These are phyloP conservation scores for Testicularia cyperi DNA, from an alignment of 1,284 basidiomycete genomes.

Conservation along the genomic window DNA sequence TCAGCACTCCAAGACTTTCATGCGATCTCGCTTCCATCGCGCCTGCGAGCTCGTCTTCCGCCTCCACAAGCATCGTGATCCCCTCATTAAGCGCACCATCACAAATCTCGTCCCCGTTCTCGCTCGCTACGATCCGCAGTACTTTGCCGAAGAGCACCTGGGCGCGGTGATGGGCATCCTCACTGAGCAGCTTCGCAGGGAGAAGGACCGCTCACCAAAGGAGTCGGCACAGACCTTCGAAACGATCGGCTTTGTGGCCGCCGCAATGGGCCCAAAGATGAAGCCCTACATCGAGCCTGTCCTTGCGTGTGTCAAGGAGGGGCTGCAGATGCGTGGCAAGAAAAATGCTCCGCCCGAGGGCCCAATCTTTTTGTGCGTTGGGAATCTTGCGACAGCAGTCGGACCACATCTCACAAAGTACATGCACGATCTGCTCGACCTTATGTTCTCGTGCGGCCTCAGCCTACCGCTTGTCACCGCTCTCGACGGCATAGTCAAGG, in stretches of 20 bases:
- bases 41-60: conserved; percentile 90
- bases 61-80: conserved; percentile 83
- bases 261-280: conserved; percentile 89
- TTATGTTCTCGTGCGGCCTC: conserved; percentile 94
- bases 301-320: conserved; percentile 84
- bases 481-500: conserved; percentile 78
- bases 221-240: conserved; percentile 69
- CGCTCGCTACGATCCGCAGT: conserved; percentile 56
- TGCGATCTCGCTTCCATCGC: conserved; percentile 85
- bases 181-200: conserved; percentile 47
- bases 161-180: conserved; percentile 48
- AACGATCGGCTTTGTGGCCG: conserved; percentile 92
- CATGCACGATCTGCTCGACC: conserved; percentile 91
- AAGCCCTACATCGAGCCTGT: conserved; percentile 91
- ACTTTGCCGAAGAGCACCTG: conserved; percentile 57
- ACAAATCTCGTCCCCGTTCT: conserved; percentile 54
- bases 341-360: conserved; percentile 92
- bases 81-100: conserved; percentile 72
- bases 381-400: conserved; percentile 91
- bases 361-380: conserved; percentile 95
- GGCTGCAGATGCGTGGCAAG: conserved; percentile 79
- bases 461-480: conserved; percentile 86
- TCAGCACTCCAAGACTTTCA: conserved; percentile 91
- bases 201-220: conserved; percentile 48
- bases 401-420: conserved; percentile 94